A percentile compares a stretch with the other conserved stretches of the same genome.
Evolutionary conservation across 495 filamentous ascomycete species (phyloP).

Genomic region (Corynascus novoguineensis): DNA sequence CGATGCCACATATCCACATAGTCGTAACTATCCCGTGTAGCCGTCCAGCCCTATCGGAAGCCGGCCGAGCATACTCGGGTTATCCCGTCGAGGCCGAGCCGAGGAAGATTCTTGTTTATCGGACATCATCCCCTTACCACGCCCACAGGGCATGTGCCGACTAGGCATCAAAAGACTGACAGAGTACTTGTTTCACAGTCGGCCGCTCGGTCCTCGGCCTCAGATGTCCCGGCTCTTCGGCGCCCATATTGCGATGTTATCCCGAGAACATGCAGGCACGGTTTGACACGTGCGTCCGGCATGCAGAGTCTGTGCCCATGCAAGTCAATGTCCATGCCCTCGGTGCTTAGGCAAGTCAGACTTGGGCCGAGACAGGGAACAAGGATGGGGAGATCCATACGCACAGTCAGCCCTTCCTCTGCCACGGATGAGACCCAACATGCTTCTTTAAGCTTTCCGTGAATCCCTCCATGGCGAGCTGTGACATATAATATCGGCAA

Average conservation of each 20-base stretch:
- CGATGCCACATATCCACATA: neutral
- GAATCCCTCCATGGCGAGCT: too few species aligned
- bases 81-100: neutral
- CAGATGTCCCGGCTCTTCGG: neutral
- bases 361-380: neutral
- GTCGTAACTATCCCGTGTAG: neutral
- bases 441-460: too few species aligned
- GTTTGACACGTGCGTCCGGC: neutral
- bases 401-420: neutral
- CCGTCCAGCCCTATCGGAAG: neutral
- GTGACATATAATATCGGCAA: neutral
- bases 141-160: neutral
- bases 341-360: neutral
- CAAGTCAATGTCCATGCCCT: too few species aligned
- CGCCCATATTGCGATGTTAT: neutral
- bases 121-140: neutral
- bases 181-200: neutral
- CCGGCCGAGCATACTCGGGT: slow-evolving; percentile 2
- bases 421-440: too few species aligned
- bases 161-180: neutral
- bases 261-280: slow-evolving; percentile 3
- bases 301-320: neutral
- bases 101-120: neutral
- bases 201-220: neutral
- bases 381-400: neutral